These are phyloP conservation scores for Mycena capillaripes DNA, from an alignment of 768 basidiomycete genomes.

Conservation along the genomic window DNA sequence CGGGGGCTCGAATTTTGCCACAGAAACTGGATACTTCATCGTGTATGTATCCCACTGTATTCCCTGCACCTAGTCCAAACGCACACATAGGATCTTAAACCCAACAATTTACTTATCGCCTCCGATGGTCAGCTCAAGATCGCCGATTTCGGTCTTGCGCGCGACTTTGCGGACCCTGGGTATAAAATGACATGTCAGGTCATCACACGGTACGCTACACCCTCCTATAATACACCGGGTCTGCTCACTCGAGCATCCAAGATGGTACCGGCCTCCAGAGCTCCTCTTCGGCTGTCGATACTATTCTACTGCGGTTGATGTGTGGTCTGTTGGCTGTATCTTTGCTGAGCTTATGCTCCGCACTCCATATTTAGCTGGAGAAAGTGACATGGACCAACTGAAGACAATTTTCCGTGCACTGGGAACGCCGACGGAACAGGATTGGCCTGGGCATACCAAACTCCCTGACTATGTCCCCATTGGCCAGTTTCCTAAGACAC, in stretches of 20 bases:
- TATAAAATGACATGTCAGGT: constrained; percentile 99
- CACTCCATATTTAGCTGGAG: constrained; percentile 95
- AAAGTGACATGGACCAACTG: constrained; percentile 96
- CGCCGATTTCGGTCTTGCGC: constrained; percentile 98
- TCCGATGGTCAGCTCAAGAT: constrained; percentile 94
- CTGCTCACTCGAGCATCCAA: constrained; percentile 46
- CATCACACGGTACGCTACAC: constrained; percentile 85
- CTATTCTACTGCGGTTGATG: constrained; percentile 93
- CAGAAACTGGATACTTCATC: constrained; percentile 92
- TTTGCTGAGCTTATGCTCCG: constrained; percentile 98
- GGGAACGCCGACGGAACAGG: constrained; percentile 96
- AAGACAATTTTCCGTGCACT: constrained; percentile 95
- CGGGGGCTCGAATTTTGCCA: constrained; percentile 99
- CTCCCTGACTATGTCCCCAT: constrained; percentile 92
- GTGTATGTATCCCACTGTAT: constrained; percentile 64
- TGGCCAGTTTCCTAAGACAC: constrained; percentile 87
- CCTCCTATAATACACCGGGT: background rate
- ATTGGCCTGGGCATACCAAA: constrained; percentile 96
- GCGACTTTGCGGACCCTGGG: constrained; percentile 95
- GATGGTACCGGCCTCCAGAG: constrained; percentile 99
- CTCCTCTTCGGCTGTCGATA: constrained; percentile 91
- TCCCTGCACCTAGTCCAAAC: background rate
- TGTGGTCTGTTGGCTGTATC: constrained; percentile 98
- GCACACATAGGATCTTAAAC: constrained; percentile 88
- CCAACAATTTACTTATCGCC: constrained; percentile 96